Evolutionary conservation across 805 yeast species (phyloP).

Genomic region (Saccharomycopsis sp.): DNA sequence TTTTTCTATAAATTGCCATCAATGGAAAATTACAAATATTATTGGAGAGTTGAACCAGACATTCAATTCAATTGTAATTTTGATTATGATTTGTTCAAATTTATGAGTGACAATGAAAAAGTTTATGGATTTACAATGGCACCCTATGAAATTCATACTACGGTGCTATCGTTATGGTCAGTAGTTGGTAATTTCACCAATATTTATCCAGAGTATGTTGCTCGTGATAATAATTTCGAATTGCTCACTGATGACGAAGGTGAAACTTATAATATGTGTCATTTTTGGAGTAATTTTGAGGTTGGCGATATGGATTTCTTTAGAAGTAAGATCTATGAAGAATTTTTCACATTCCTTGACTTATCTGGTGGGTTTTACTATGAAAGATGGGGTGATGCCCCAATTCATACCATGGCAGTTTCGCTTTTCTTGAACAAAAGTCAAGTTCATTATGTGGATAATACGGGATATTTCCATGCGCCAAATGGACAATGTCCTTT

Average conservation of each 20-base stretch:
- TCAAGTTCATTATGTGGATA: constrained; percentile 34
- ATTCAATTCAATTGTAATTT: constrained; percentile 51
- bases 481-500: constrained; percentile 60
- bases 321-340: constrained; percentile 38
- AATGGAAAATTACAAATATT: constrained; percentile 43
- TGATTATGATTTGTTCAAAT: constrained; percentile 45
- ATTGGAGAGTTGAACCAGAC: constrained; percentile 57
- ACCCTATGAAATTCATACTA: constrained; percentile 45
- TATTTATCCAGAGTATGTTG: constrained; percentile 38
- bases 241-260: constrained; percentile 43
- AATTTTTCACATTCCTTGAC: constrained; percentile 41
- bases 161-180: constrained; percentile 46
- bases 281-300: constrained; percentile 62
- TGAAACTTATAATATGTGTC: constrained; percentile 44
- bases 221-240: constrained; percentile 39
- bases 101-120: constrained; percentile 36
- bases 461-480: constrained; percentile 48
- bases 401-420: constrained; percentile 41
- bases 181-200: constrained; percentile 40
- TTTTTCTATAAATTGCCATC: constrained; percentile 43
- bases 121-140: constrained; percentile 46
- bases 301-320: constrained; percentile 46
- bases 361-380: constrained; percentile 46
- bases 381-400: constrained; percentile 60
- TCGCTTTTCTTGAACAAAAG: constrained; percentile 29